Evolutionary conservation across 2,329 filamentous ascomycete species (phyloP).

Genomic region (Claviceps cyperi): DNA sequence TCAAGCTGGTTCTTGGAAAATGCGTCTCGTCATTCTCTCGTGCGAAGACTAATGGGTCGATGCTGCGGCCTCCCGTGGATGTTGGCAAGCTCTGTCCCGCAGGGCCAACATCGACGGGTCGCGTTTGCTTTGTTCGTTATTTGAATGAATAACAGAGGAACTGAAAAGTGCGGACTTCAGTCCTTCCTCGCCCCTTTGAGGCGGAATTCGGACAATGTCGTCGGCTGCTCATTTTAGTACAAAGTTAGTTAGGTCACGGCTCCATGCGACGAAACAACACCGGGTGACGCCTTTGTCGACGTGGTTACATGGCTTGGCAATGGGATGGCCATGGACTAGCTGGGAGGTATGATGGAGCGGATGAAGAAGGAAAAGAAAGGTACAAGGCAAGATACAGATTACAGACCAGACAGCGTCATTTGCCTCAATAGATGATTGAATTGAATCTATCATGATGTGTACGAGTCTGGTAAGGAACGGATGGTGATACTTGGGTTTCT

Average conservation of each 20-base stretch:
- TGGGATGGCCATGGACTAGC: constrained; percentile 18
- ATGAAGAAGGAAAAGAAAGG: not conserved
- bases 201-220: constrained; percentile 8
- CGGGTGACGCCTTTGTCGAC: constrained; percentile 11
- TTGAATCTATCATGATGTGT: constrained; percentile 30
- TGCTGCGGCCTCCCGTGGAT: constrained; percentile 34
- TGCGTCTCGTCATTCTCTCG: constrained; percentile 10
- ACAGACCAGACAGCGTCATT: not conserved
- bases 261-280: constrained; percentile 7
- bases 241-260: not conserved
- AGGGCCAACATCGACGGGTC: constrained; percentile 14
- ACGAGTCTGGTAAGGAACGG: not conserved
- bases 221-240: constrained; percentile 11
- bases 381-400: not conserved
- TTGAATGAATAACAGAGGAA: constrained; percentile 10
- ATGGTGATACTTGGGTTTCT: not conserved
- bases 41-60: constrained; percentile 33
- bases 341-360: constrained; percentile 12
- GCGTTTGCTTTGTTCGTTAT: constrained; percentile 18
- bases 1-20: constrained; percentile 30
- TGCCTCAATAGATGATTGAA: constrained; percentile 28
- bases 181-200: not conserved
- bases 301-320: constrained; percentile 15
- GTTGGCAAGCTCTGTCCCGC: constrained; percentile 7
- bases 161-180: constrained; percentile 1